Evolutionary conservation across 202 grass and related monocot genomes (phyloP), one percentile per base, ranked within the genome.

Genomic region (Sporobolus alterniflorus): DNA sequence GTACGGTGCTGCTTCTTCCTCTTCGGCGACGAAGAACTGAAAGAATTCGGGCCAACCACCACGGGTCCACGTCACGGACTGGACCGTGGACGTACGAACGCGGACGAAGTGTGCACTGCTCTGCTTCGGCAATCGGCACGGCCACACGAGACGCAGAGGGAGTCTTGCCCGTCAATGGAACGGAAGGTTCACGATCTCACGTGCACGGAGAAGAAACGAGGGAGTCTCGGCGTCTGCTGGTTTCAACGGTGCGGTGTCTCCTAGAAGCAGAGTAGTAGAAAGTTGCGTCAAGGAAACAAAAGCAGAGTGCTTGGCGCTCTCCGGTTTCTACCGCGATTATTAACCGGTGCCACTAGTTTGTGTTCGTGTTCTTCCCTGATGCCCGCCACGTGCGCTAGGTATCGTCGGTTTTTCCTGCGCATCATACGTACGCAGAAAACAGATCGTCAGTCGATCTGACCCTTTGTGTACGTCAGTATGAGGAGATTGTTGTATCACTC

Each of bases 31-130:
- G 25, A 32, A 36, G 29, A 46, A 7, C 3, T 3, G 7, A 7
- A 7, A 17, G 63, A 50, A 63, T 33, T 64, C 73, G 47, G 62
- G 63, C 82, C 82, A 89, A 84, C 86, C 10, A 4, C 64, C 82
- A 22, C 76, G 29, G 46, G 26, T 75, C 67, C 69, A 61, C 69
- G 75, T 84, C 81, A 75, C 31, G 5, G 13, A 13, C 11, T 39
- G 22, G 81, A 80, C 62, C 71, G 21, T 47, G n/a, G 82, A 69
- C 63, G 71, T 24, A 87, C 50, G 61, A 54, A 61, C 16, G 57
- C 4, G 24, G 18, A 39, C 36, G n/a, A 65, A 49, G 7, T 67
- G 20, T 48, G 47, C 69, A 6, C 48, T 39, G 74, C 9, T 67
- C 34, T 22, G 56, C 24, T 33, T 30, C 28, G 18, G 18, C 79